These are phyloP conservation scores for Gonapodya sp. DNA, from an alignment of 192 early-diverging fungal species.

Conservation along the genomic window DNA sequence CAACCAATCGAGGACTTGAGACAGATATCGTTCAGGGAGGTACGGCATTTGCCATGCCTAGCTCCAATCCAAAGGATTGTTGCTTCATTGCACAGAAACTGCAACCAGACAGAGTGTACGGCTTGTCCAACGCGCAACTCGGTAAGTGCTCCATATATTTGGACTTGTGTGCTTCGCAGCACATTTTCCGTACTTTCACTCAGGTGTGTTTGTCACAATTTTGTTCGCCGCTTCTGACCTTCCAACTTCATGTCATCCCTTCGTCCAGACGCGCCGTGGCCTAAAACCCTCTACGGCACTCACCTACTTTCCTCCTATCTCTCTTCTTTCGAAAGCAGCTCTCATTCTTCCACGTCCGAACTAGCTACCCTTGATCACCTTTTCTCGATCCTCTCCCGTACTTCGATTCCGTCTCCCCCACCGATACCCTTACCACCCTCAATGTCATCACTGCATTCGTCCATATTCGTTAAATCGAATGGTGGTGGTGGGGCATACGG, in stretches of 20 bases:
- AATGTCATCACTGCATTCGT: background rate
- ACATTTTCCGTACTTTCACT: too few species aligned
- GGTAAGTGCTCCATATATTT: background rate
- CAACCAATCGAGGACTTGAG: background rate
- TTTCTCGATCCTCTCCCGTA: background rate
- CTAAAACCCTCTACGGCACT: background rate
- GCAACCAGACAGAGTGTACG: background rate
- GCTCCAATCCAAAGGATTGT: background rate
- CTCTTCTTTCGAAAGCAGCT: background rate
- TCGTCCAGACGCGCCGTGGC: background rate
- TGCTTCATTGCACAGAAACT: background rate
- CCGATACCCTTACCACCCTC: background rate
- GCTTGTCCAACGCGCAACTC: background rate
- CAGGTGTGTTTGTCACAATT: too few species aligned
- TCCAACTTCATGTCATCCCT: background rate
- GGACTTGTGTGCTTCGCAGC: background rate
- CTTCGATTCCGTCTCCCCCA: background rate
- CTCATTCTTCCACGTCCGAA: background rate
- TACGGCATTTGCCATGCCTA: background rate
- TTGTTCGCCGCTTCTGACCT: too few species aligned
- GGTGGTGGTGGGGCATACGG: background rate
- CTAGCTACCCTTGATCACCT: background rate
- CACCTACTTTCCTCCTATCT: background rate
- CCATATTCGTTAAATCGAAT: background rate
- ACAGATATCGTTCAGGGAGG: background rate